These are phyloP conservation scores for Cantharellus anzutake DNA, from an alignment of 768 basidiomycete genomes.

Conservation along the genomic window DNA sequence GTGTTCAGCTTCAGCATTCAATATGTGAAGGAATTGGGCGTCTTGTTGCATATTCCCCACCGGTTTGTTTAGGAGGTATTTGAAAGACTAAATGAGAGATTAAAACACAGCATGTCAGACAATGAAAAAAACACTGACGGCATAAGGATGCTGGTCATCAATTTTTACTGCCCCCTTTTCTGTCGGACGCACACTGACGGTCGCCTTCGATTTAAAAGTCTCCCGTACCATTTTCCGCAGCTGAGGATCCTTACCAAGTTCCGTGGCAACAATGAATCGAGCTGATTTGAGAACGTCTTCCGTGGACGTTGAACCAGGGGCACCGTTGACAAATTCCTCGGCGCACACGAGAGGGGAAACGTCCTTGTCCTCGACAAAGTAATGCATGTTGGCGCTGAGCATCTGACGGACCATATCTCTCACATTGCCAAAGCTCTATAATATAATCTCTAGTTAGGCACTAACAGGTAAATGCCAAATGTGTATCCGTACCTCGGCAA, in stretches of 20 bases:
- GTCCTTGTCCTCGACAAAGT: constrained; percentile 68
- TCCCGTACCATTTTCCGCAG: constrained; percentile 62
- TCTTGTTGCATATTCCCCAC: constrained; percentile 46
- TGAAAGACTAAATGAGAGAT: constrained; percentile 51
- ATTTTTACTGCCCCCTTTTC: constrained; percentile 48
- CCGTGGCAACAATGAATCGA: constrained; percentile 69
- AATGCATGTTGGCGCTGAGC: constrained; percentile 19
- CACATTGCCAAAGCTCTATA: constrained; percentile 63
- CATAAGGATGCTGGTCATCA: constrained; percentile 27
- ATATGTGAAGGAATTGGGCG: constrained; percentile 77
- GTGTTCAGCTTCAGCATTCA: constrained; percentile 77
- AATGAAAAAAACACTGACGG: constrained; percentile 17
- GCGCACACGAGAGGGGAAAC: constrained; percentile 63
- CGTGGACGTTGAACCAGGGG: constrained; percentile 29
- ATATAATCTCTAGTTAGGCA: neutral
- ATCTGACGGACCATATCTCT: constrained; percentile 79
- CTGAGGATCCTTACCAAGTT: constrained; percentile 83
- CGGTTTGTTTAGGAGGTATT: constrained; percentile 73
- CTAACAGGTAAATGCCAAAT: neutral
- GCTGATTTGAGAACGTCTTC: constrained; percentile 57
- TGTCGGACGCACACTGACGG: constrained; percentile 67
- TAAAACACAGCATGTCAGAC: neutral
- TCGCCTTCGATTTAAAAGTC: constrained; percentile 52
- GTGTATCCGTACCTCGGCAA: constrained; percentile 48
- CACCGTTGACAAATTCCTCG: constrained; percentile 55